Percentiles rank a stretch among this genome's conserved stretches.
phyloP scores from a whole-genome alignment of 768 basidiomycete species.

The Russula foetens region DNA sequence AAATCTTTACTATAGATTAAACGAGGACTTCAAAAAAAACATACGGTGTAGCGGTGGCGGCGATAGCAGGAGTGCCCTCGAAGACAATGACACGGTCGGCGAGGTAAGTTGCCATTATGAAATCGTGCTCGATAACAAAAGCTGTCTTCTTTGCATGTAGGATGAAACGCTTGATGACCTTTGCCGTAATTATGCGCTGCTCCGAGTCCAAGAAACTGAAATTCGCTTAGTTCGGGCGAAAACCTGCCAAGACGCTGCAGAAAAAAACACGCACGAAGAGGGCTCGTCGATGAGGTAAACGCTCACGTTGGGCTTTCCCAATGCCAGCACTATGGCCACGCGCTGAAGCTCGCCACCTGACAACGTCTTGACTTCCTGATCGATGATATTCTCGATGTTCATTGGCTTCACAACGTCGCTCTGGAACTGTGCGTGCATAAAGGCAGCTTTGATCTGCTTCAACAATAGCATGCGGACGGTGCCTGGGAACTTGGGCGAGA shows the following conservation, averaged over 20 bases:
- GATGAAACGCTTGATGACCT: conserved; percentile 98
- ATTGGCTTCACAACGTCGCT: conserved; percentile 97
- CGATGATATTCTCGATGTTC: conserved; percentile 89
- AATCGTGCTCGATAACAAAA: conserved; percentile 99
- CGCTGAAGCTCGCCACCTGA: conserved; percentile 98
- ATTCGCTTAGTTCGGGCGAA: neutral
- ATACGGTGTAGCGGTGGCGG: conserved; percentile 87
- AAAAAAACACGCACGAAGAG: conserved; percentile 39
- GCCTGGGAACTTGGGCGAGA: conserved; percentile 95
- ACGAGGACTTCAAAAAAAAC: conserved; percentile 27
- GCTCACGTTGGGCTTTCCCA: conserved; percentile 78
- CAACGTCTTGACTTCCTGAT: conserved; percentile 96
- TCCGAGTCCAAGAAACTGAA: conserved; percentile 92
- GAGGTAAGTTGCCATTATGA: conserved; percentile 99
- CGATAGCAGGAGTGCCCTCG: conserved; percentile 75
- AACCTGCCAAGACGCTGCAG: neutral
- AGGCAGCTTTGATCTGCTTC: conserved; percentile 89
- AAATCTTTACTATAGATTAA: neutral
- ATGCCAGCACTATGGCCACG: conserved; percentile 89
- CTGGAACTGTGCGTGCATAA: conserved; percentile 99
- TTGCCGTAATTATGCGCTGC: conserved; percentile 96
- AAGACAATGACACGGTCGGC: conserved; percentile 96
- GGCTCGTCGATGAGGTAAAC: conserved; percentile 98
- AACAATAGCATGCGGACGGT: conserved; percentile 92
- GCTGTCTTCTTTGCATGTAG: conserved; percentile 96